Evolutionary conservation across 345 rosid genomes (phyloP), one percentile per base, ranked within the genome.

Genomic region (Salix caprea): DNA sequence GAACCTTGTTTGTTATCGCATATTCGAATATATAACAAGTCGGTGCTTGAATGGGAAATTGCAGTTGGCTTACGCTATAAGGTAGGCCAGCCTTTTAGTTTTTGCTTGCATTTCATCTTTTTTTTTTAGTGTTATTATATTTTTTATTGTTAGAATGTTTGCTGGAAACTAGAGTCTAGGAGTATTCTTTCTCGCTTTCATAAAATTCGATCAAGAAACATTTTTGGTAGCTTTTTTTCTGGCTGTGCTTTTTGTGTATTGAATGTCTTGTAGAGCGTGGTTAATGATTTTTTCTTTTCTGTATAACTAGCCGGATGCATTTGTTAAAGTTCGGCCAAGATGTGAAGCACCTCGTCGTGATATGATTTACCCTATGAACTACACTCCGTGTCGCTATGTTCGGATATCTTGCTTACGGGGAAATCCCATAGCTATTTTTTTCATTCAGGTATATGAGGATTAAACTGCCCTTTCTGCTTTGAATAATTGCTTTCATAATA

Each of bases 291-390:
- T 65, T 62, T 75, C 64, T 72, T 80, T 46, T 24, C 52, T 54
- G 12, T 52, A 14, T 52, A n/a, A 77, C 42, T 88, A 92, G 97
- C 97, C 97, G 19, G 97, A 92, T 83, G 82, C 93, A 77, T 90
- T 92, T 86, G 87, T 87, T 66, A 92, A 85, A 81, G 95, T 86
- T 81, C 91, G 97, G 37, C 92, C 97, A 15, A 92, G 95, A 21
- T 92, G 95, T 82, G 97, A 92, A 86, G 97, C 95, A 60, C 97
- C 97, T 72, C 93, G 97, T 39, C 93, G 95, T 65, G 97, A 92
- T 81, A 85, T 92, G 92, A 85, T 86, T 78, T 92, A 90, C 77
- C 92, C 89, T 72, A 83, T 83, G 86, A 90, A 91, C 83, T 92
- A 92, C 82, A 86, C 88, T 82, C 95, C 97, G 69, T 90, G 93